Evolutionary conservation across 805 yeast genomes (phyloP).

Genomic region (Clavispora carvajalis): DNA sequence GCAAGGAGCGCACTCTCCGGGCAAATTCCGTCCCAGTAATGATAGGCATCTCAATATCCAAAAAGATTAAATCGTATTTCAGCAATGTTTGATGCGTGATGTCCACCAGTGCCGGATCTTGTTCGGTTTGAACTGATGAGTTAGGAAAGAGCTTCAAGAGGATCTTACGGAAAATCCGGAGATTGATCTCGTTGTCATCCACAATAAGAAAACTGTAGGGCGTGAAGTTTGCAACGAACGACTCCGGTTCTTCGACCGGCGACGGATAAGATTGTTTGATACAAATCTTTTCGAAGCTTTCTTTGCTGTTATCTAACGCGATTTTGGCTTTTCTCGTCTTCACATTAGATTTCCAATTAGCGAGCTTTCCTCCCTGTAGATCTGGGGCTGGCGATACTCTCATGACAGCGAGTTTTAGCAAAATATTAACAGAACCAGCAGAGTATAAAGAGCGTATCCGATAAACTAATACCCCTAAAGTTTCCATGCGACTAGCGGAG

Average conservation of each 20-base stretch:
- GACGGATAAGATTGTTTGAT: background rate
- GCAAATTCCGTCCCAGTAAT: conserved; percentile 37
- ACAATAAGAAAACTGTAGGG: conserved; percentile 24
- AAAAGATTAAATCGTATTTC: conserved; percentile 23
- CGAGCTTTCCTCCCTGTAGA: background rate
- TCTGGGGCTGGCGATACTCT: background rate
- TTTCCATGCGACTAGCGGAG: too few species aligned
- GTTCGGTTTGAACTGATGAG: conserved; percentile 21
- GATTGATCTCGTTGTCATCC: conserved; percentile 39
- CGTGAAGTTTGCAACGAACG: conserved; percentile 9
- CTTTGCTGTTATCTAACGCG: background rate
- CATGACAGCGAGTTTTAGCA: too few species aligned
- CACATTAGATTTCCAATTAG: background rate
- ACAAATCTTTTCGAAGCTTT: background rate
- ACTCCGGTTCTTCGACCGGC: conserved; percentile 1
- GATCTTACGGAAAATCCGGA: conserved; percentile 30
- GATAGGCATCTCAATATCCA: conserved; percentile 44
- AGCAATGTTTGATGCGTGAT: conserved; percentile 2
- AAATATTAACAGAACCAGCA: too few species aligned
- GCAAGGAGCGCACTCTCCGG: conserved; percentile 8
- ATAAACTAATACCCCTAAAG: background rate
- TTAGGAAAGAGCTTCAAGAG: conserved; percentile 31
- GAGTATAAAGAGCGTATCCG: background rate
- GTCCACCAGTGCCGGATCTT: conserved; percentile 30
- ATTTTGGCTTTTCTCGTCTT: background rate